Base-by-base conservation (phyloP, 1,139 yeast genomes). In the Pichia sp. region DNA sequence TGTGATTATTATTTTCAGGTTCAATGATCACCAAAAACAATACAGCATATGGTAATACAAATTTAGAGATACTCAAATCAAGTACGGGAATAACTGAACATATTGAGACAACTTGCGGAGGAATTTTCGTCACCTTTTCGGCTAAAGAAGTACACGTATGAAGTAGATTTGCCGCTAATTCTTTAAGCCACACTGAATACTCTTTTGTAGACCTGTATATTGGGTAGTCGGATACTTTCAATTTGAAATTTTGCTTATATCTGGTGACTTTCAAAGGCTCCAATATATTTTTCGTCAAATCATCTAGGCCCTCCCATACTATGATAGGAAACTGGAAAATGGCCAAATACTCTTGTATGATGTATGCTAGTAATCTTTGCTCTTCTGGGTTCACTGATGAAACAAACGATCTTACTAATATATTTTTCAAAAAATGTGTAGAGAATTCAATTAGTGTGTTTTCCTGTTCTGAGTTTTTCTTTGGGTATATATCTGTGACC, bases 351-450 rank as follows among this genome's bases (percentile, higher is more conserved):
- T 88, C 95, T 65, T 95, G 99, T 79, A 95, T 88, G 0, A 95
- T 88, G 67, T 80, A 87, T 0, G 97, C 96, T 36, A 91, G 76
- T 63, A 85, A 87, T 56, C 87, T 74, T 65, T 95, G 99, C 49
- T 83, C 82, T 25, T 82, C 80, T 0, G 99, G 96, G 63, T 90
- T 90, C 46, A 85, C 87, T 0, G 97, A 85, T 1, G 96, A 90
- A 81, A 95, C 85, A 66, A 90, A 91, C 2, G 89, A 80, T 43
- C 87, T 87, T 9, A 91, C 85, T 18, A 95, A 73, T 57, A 82
- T 76, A 49, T 78, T 78, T 58, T 87, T 86, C 46, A 91, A 72
- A 53, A 91, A 81, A 59, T 78, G 76, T 5, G 81, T 72, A 18
- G 90, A 74, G 62, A 93, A 89, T 4, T 73, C 74, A 4, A 82